A percentile compares a stretch with the other conserved stretches of the same genome.
These are phyloP conservation scores for Ormosia emarginata DNA, from an alignment of 306 rosid genomes.

Conservation along the genomic window DNA sequence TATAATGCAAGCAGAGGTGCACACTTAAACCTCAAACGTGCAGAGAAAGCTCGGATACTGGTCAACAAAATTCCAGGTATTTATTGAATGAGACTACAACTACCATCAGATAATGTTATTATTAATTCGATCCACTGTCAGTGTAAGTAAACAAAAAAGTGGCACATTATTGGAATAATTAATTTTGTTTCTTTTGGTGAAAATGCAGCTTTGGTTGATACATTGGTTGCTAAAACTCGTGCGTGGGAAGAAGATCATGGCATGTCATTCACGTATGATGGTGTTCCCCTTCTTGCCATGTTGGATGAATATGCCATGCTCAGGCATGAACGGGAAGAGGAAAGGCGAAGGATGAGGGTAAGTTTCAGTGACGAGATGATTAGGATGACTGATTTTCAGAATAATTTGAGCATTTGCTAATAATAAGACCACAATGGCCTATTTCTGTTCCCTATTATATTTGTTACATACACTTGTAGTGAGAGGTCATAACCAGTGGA, in stretches of 20 bases:
- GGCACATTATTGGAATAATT: background rate
- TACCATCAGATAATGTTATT: background rate
- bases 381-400: background rate
- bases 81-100: conserved; percentile 8
- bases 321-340: conserved; percentile 97
- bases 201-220: conserved; percentile 83
- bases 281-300: conserved; percentile 99
- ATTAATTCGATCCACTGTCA: background rate
- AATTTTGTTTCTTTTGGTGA: conserved; percentile 26
- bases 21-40: conserved; percentile 97
- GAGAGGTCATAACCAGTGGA: background rate
- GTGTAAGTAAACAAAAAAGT: background rate
- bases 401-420: background rate
- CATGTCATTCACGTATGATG: conserved; percentile 78
- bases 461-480: background rate
- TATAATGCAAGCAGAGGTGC: conserved; percentile 99
- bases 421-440: background rate
- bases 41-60: conserved; percentile 93
- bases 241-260: conserved; percentile 93
- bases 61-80: conserved; percentile 96
- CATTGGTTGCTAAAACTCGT: conserved; percentile 89
- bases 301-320: conserved; percentile 98
- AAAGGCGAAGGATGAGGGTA: conserved; percentile 91
- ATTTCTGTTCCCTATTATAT: background rate
- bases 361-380: conserved; percentile 17